These are phyloP conservation scores for Penicillium turbatum DNA, from an alignment of 495 filamentous ascomycete species.

Conservation along the genomic window DNA sequence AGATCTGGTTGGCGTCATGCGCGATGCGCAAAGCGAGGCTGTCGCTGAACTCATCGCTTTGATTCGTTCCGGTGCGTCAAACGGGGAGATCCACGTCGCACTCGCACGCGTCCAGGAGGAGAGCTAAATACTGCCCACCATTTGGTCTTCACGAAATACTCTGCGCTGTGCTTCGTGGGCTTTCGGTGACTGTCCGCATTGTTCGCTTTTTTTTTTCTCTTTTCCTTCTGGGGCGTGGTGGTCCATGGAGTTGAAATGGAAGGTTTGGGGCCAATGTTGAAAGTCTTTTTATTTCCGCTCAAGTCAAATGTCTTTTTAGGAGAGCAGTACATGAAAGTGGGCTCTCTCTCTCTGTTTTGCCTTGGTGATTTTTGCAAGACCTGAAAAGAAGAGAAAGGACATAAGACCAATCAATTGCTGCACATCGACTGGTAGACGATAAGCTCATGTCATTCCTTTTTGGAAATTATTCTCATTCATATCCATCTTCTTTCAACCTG, in stretches of 20 bases:
- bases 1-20: constrained; percentile 29
- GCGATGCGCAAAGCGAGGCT: constrained; percentile 21
- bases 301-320: too few relatives aligned
- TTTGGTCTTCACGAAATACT: neutral
- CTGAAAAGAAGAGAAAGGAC: neutral
- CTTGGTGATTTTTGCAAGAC: too few relatives aligned
- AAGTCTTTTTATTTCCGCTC: too few relatives aligned
- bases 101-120: constrained; percentile 16
- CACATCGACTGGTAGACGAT: neutral
- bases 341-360: too few relatives aligned
- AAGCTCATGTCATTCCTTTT: neutral
- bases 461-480: neutral
- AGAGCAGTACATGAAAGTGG: too few relatives aligned
- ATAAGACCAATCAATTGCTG: neutral
- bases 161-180: neutral
- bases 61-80: constrained; percentile 35
- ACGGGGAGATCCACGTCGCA: constrained; percentile 25
- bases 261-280: neutral
- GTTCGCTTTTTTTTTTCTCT: too few relatives aligned
- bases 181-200: neutral
- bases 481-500: neutral
- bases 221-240: too few relatives aligned
- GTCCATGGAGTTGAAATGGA: neutral
- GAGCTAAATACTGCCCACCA: neutral
- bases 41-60: constrained; percentile 25